Evolutionary conservation across 2,329 filamentous ascomycete genomes (phyloP), one percentile per base, ranked within the genome.

Genomic region (Aspergillus sp.): DNA sequence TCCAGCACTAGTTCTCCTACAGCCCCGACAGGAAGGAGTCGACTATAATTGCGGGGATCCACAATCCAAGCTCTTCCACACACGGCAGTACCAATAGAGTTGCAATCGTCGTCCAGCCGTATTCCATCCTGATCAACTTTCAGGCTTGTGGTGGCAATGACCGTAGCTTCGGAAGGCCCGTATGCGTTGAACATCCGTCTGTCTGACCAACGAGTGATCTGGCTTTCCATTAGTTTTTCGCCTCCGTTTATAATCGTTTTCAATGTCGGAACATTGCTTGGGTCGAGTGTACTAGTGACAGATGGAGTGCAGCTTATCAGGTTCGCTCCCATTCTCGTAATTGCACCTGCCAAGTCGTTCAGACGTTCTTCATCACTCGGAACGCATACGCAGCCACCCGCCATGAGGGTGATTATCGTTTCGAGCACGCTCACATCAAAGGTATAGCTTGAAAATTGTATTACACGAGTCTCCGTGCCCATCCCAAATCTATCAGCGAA

Each of bases 371-470:
- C 68, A 1, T 80, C 73, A 6, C 80, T 79, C 0, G 86, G 84
- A 0, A 87, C 75, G 58, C 85, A 87, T 6, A 88, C 76, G 54
- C 82, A 86, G 0, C 82, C 85, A 19, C 86, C 86, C 24, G 79
- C 73, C 8, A 82, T 75, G 3, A 88, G 72, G 0, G 82, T 79
- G 0, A 80, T 80, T 57, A 86, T 78, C 1, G 83, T 79, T 62
- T 86, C 84, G 1, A 79, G 66, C 23, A 86, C 70, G 43, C 79
- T 79, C 14, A 82, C 77, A 60, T 86, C 83, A 48, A 84, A 82
- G 6, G 80, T 81, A 65, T 81, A 84, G 15, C 80, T 82, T 3
- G 82, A 84, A 56, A 84, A 79, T 57, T 85, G 82, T 69, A 87
- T 77, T 3, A 87, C 82, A 4, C 88, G 79, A 11, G 84, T 85